Evolutionary conservation across 2,329 filamentous ascomycete species (phyloP), one percentile per base, ranked within the genome.

Genomic region (Metarhizium rileyi): DNA sequence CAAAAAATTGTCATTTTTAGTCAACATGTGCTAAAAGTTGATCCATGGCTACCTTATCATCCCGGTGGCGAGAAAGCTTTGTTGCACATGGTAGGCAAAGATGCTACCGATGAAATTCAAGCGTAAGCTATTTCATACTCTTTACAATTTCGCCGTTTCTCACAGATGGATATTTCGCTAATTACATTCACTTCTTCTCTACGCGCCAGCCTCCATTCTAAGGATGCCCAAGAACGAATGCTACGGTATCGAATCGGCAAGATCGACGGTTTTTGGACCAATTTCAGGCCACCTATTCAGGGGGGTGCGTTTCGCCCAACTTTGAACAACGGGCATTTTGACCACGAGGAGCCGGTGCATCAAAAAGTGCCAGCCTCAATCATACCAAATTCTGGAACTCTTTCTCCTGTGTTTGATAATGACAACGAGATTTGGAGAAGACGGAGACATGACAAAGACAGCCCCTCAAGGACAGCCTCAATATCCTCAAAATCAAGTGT

Each of bases 101-200:
- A 95, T 79, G 91, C 89, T 46, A 96, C 91, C 10, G 90, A 96
- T 66, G 93, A 97, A 69, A 84, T 97, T 53, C 88, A 85, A 66
- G 87, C 84, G 88, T 96, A 77, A 46, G 84, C 8, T 8, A 42
- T 16, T 28, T 44, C 25, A 47, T 36, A 40, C 26, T 27, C 14
- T 8, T 44, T 14, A 26, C n/a, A 25, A 44, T 30, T 45, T 44
- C 74, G 43, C 46, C 52, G 49, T 49, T 41, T 25, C 14, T 46
- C 47, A 16, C 35, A 4, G 22, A 4, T 43, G 30, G 38, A 33
- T 5, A 4, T 27, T 20, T 43, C 14, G 38, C 50, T 52, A 20
- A 46, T 23, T 16, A 44, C 18, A 14, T 36, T 10, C n/a, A 6
- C 14, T 41, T 28, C 14, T 46, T 44, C 46, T 47, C 45, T 20